Evolutionary conservation across 164 flowering plant genomes (phyloP).

Genomic region (Stephania cephalantha): DNA sequence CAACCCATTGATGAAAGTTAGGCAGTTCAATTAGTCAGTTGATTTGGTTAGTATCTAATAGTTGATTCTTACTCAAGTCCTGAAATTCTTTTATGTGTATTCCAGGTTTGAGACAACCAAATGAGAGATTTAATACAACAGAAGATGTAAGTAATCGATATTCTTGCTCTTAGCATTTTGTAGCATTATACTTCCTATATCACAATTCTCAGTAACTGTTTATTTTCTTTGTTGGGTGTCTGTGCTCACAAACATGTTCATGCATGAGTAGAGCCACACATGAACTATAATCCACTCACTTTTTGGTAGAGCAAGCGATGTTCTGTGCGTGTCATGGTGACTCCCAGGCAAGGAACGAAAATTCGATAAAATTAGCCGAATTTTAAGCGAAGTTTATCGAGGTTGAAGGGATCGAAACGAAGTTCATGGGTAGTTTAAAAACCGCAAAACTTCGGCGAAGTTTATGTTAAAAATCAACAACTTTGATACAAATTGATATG

Average conservation of each 20-base stretch:
- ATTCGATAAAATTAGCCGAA: no score
- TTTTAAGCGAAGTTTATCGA: no score
- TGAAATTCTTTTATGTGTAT: not conserved
- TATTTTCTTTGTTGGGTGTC: not conserved
- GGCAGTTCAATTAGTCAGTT: not conserved
- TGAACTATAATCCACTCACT: no score
- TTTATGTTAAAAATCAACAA: no score
- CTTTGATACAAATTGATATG: no score
- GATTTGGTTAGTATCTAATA: not conserved
- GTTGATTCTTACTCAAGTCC: not conserved
- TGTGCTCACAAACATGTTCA: not conserved
- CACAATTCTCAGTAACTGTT: not conserved
- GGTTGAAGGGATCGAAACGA: no score
- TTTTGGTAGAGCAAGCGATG: no score
- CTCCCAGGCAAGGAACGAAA: no score
- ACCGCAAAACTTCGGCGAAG: no score
- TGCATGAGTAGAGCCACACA: no score
- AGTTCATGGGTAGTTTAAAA: no score
- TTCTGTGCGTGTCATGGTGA: no score
- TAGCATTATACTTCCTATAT: not conserved
- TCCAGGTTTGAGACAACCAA: slow-evolving; percentile 32
- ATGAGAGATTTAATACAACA: slow-evolving; percentile 19
- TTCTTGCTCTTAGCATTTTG: slow-evolving; percentile 11
- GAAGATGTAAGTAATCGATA: slow-evolving; percentile 51
- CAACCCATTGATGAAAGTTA: not conserved